Conservation (phyloP, 192 early-diverging fungal species). For the Backusella westeae region DNA sequence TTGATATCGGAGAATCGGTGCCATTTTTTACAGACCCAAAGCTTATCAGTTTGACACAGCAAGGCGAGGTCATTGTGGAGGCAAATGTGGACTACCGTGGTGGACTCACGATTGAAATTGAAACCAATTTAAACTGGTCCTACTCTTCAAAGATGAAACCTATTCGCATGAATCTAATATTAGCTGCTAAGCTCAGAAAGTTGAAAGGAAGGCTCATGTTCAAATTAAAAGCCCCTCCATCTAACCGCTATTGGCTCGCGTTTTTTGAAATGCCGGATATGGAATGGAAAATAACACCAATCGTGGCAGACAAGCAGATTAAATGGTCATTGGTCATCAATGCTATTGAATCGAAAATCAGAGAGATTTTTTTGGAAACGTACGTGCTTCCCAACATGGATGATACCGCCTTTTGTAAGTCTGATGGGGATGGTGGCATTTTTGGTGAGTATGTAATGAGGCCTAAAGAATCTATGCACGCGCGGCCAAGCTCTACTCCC, state of each 20-base stretch:
- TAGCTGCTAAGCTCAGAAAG: slow-evolving; percentile 71
- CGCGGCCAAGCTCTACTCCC: neutral
- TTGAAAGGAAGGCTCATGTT: slow-evolving; percentile 77
- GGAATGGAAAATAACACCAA: slow-evolving; percentile 70
- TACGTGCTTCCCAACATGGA: slow-evolving; percentile 92
- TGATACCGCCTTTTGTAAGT: slow-evolving; percentile 80
- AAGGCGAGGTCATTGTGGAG: slow-evolving; percentile 73
- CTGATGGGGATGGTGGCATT: slow-evolving; percentile 56
- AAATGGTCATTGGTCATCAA: slow-evolving; percentile 72
- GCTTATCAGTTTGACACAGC: slow-evolving; percentile 57
- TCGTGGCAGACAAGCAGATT: slow-evolving; percentile 82
- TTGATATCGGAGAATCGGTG: slow-evolving; percentile 76
- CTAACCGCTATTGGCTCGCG: slow-evolving; percentile 87
- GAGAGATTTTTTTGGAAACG: slow-evolving; percentile 76
- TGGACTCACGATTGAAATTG: slow-evolving; percentile 74
- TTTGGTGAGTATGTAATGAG: slow-evolving; percentile 20
- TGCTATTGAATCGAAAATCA: slow-evolving; percentile 80
- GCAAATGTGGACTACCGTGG: slow-evolving; percentile 81
- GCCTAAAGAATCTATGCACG: neutral
- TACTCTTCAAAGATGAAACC: slow-evolving; percentile 42
- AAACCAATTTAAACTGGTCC: slow-evolving; percentile 48
- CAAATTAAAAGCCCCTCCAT: slow-evolving; percentile 77
- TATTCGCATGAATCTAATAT: slow-evolving; percentile 74
- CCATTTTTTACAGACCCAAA: slow-evolving; percentile 82
- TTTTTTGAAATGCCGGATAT: slow-evolving; percentile 80